Percentiles rank a stretch among this genome's conserved stretches.
These are phyloP conservation scores for Lipomyces yamanashiensis DNA, from an alignment of 805 yeast genomes.

Conservation along the genomic window DNA sequence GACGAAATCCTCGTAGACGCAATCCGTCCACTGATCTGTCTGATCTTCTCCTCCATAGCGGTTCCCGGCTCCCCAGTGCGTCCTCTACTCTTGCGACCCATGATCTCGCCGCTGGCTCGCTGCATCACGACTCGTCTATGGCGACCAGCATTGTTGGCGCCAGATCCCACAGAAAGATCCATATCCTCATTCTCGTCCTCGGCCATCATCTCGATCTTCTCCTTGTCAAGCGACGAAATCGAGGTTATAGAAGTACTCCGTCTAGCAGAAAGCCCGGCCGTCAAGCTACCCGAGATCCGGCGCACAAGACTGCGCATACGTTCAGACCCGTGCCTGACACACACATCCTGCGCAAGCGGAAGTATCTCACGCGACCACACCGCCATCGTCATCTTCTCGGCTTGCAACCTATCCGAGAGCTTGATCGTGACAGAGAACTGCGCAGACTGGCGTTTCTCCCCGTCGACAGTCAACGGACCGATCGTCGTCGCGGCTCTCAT, in stretches of 20 bases:
- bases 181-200: constrained; percentile 1
- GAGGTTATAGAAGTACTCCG: constrained; percentile 8
- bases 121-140: background rate
- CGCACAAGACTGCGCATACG: constrained; percentile 7
- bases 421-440: constrained; percentile 22
- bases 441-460: background rate
- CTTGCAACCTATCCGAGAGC: constrained; percentile 17
- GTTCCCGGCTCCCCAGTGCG: background rate
- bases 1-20: background rate
- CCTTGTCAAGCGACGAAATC: background rate
- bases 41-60: background rate
- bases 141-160: background rate
- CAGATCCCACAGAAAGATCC: background rate
- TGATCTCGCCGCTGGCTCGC: constrained; percentile 2
- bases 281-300: constrained; percentile 16
- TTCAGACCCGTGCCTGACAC: background rate
- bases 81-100: background rate
- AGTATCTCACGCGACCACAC: constrained; percentile 25
- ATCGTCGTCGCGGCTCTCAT: background rate
- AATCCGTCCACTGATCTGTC: constrained; percentile 7
- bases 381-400: constrained; percentile 9
- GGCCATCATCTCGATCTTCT: background rate
- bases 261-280: constrained; percentile 10
- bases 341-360: constrained; percentile 19
- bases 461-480: background rate